These are phyloP conservation scores for Lasiodiplodia sp. DNA, from an alignment of 2,329 filamentous ascomycete species.

Conservation along the genomic window DNA sequence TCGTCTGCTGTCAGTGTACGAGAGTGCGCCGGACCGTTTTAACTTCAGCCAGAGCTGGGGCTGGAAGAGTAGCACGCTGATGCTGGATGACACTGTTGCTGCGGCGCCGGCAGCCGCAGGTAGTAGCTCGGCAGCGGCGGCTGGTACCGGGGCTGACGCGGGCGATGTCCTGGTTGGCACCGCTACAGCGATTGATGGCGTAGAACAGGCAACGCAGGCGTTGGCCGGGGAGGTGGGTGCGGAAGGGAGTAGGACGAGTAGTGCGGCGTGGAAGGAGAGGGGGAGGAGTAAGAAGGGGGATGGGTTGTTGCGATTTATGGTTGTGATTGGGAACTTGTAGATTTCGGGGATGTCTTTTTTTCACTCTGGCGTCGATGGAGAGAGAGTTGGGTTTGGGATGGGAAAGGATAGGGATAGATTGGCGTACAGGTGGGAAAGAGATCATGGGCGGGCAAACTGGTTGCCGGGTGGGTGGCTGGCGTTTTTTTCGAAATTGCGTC, in stretches of 20 bases:
- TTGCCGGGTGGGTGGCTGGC: background rate
- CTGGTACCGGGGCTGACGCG: background rate
- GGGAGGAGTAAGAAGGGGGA: constrained; percentile 45
- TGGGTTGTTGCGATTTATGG: constrained; percentile 64
- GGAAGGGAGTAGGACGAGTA: constrained; percentile 3
- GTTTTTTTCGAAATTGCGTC: background rate
- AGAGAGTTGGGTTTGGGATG: background rate
- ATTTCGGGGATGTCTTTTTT: background rate
- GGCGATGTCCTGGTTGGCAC: background rate
- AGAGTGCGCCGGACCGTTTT: constrained; percentile 64
- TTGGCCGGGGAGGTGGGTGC: background rate
- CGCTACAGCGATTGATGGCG: background rate
- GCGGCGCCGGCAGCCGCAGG: constrained; percentile 36
- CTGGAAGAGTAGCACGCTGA: constrained; percentile 67
- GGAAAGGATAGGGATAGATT: background rate
- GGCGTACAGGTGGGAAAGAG: background rate
- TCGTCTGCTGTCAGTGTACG: constrained; percentile 65
- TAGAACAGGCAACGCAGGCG: background rate
- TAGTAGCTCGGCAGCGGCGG: constrained; percentile 23
- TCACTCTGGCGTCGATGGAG: background rate
- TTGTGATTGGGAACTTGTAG: constrained; percentile 63
- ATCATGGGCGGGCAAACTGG: background rate
- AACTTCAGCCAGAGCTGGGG: constrained; percentile 69
- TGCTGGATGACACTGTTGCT: constrained; percentile 55
- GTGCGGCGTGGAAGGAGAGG: constrained; percentile 36